Percentiles rank a stretch among this genome's conserved stretches.
phyloP scores from a whole-genome alignment of 148 eudicot species.

The Vaccinium vitisidaea region DNA sequence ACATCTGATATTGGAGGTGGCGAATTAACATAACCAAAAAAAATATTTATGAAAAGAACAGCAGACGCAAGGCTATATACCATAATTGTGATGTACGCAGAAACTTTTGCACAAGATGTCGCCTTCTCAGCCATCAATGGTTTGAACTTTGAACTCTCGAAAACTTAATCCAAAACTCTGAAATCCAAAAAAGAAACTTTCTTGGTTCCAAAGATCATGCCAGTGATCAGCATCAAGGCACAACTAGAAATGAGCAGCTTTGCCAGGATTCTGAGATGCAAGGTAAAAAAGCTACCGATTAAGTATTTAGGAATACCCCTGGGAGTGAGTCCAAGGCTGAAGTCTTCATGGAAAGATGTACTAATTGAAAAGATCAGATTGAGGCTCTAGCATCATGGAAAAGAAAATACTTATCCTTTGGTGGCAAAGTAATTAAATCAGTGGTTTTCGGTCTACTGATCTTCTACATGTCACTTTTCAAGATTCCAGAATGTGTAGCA shows the following conservation, averaged over 20 bases:
- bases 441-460: no score
- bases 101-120: not conserved
- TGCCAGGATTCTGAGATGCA: no score
- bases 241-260: not conserved
- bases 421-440: no score
- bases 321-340: no score
- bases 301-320: no score
- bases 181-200: not conserved
- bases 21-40: not conserved
- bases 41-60: not conserved
- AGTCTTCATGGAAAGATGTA: no score
- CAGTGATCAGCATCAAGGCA: not conserved
- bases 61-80: not conserved
- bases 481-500: no score
- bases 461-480: no score
- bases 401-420: no score
- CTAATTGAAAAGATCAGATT: no score
- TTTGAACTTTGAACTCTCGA: not conserved
- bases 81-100: not conserved
- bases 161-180: not conserved
- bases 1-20: not conserved
- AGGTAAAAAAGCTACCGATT: no score
- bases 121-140: not conserved
- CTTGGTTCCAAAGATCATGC: not conserved
- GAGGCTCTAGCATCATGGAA: no score